phyloP scores from a whole-genome alignment of 371 early-diverging fungal species.

The Nematocida sp. region DNA sequence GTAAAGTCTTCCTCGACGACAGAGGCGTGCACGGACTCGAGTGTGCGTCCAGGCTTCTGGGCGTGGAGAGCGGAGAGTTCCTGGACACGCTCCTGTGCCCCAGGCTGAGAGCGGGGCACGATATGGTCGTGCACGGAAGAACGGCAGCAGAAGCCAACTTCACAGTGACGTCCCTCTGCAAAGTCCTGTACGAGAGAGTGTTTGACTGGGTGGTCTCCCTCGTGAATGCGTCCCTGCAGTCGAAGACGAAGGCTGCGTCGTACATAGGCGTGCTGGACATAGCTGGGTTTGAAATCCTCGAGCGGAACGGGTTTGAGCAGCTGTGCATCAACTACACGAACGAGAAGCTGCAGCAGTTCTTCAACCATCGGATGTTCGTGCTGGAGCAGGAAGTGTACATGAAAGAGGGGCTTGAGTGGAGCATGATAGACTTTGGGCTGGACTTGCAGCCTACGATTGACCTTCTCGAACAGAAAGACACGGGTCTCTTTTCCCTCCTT shows the following conservation, averaged over 20 bases:
- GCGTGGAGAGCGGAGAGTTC: slow-evolving; percentile 77
- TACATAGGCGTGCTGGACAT: slow-evolving; percentile 99
- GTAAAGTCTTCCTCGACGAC: slow-evolving; percentile 76
- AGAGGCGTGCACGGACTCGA: slow-evolving; percentile 68
- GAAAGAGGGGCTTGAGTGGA: slow-evolving; percentile 91
- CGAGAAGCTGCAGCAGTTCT: slow-evolving; percentile 97
- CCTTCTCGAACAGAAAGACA: slow-evolving; percentile 83
- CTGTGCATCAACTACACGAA: slow-evolving; percentile 99
- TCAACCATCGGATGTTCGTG: slow-evolving; percentile 99
- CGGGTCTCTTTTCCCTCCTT: slow-evolving; percentile 87
- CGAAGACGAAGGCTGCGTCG: slow-evolving; percentile 65
- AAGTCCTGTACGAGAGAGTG: slow-evolving; percentile 88
- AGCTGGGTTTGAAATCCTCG: slow-evolving; percentile 98
- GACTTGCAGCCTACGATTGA: slow-evolving; percentile 97
- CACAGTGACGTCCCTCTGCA: slow-evolving; percentile 82
- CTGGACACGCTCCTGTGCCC: slow-evolving; percentile 77
- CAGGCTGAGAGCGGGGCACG: slow-evolving; percentile 83
- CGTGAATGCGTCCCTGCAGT: slow-evolving; percentile 76
- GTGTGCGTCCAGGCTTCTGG: slow-evolving; percentile 82
- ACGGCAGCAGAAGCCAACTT: slow-evolving; percentile 76
- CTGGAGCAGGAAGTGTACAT: slow-evolving; percentile 95
- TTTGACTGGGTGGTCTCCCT: slow-evolving; percentile 80
- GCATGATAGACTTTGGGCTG: slow-evolving; percentile 94
- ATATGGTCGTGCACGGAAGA: slow-evolving; percentile 82
- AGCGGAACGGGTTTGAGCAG: slow-evolving; percentile 93